A percentile compares a stretch with the other conserved stretches of the same genome.
Evolutionary conservation across 345 rosid species (phyloP).

Genomic region (Lepidium didymum): DNA sequence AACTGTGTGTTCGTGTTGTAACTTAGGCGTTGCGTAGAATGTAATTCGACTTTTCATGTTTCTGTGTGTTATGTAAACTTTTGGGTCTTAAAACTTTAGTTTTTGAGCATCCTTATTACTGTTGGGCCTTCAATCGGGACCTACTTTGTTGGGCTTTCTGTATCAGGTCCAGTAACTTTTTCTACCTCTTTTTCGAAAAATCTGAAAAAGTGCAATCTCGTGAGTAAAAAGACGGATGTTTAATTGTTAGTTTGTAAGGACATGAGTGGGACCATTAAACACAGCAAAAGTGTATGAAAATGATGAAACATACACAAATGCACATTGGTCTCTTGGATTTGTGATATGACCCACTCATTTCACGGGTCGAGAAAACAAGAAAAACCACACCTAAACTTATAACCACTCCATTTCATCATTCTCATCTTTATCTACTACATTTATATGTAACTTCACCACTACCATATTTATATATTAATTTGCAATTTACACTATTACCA

Average conservation of each 20-base stretch:
- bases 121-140: too few species aligned
- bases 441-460: too few species aligned
- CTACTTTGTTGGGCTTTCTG: too few species aligned
- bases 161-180: too few species aligned
- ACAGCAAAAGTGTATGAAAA: not conserved
- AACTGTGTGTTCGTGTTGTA: not conserved
- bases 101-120: too few species aligned
- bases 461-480: too few species aligned
- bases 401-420: constrained; percentile 4
- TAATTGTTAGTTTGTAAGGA: not conserved
- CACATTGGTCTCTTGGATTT: not conserved
- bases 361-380: constrained; percentile 6
- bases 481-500: too few species aligned
- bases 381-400: not conserved
- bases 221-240: not conserved
- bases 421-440: not conserved
- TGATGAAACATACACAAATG: not conserved
- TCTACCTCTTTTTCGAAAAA: not conserved
- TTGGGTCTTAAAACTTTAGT: too few species aligned
- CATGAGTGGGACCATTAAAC: not conserved
- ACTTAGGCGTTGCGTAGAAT: not conserved
- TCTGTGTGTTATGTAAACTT: too few species aligned
- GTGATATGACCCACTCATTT: constrained; percentile 1
- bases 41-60: not conserved
- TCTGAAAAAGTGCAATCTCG: constrained; percentile 13